Evolutionary conservation across 2,329 filamentous ascomycete species (phyloP).

Genomic region (Didymella segeticola): DNA sequence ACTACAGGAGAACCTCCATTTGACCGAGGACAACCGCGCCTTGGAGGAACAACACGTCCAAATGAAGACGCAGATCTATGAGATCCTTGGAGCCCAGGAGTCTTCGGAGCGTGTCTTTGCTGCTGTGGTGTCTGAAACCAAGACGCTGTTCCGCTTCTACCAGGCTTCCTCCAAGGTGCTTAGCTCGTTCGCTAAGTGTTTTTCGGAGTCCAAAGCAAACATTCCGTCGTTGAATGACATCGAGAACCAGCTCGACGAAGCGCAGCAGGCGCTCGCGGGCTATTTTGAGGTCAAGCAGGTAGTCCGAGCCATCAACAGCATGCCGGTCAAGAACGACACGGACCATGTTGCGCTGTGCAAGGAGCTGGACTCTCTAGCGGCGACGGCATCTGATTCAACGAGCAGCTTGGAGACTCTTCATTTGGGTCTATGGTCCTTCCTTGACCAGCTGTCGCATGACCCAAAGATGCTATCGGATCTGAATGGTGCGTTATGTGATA

Average conservation of each 20-base stretch:
- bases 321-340: background rate
- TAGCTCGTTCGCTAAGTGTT: background rate
- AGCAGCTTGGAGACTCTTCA: background rate
- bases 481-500: constrained; percentile 5
- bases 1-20: background rate
- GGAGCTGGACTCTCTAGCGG: constrained; percentile 4
- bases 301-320: background rate
- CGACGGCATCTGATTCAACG: background rate
- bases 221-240: background rate
- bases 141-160: constrained; percentile 9
- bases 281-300: background rate
- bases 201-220: background rate
- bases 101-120: background rate
- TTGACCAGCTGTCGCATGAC: constrained; percentile 4
- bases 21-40: background rate
- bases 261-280: constrained; percentile 4
- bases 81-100: background rate
- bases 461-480: constrained; percentile 10
- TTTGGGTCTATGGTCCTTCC: constrained; percentile 2
- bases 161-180: background rate
- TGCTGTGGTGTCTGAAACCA: constrained; percentile 1
- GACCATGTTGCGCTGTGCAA: background rate
- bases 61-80: background rate
- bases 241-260: background rate
- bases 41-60: constrained; percentile 1